A percentile compares a stretch with the other conserved stretches of the same genome.
phyloP scores from a whole-genome alignment of 768 basidiomycete genomes.

The Xanthoconium purpureum region DNA sequence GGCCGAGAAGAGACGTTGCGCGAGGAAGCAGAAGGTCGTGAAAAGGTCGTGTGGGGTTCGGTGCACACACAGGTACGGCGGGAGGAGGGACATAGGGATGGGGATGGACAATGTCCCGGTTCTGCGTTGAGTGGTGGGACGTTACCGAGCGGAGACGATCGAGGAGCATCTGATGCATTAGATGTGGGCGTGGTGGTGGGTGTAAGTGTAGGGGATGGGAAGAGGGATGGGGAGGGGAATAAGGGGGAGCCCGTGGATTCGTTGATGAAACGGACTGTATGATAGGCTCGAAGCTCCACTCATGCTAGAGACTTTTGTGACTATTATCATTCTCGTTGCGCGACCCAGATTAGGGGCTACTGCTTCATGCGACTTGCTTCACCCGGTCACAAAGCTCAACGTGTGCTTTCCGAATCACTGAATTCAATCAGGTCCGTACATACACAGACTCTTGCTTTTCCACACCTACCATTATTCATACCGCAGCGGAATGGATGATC shows the following conservation, averaged over 20 bases:
- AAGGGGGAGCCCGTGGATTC: not conserved
- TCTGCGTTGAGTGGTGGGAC: not conserved
- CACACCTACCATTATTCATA: too few species aligned
- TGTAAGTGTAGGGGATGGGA: not conserved
- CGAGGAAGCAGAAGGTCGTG: slow-evolving; percentile 41
- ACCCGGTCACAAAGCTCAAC: too few species aligned
- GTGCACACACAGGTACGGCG: not conserved
- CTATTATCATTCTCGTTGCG: too few species aligned
- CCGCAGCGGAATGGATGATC: not conserved
- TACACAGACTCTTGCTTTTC: too few species aligned
- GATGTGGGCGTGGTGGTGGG: not conserved
- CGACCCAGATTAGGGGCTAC: too few species aligned
- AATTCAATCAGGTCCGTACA: too few species aligned
- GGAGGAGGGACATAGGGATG: not conserved
- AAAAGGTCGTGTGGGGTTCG: slow-evolving; percentile 43
- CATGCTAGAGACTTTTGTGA: too few species aligned
- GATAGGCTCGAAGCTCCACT: not conserved
- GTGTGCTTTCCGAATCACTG: too few species aligned
- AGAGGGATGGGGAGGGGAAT: not conserved
- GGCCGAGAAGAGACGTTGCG: slow-evolving; percentile 43
- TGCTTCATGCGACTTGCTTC: too few species aligned
- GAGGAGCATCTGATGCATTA: not conserved
- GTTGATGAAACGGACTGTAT: not conserved
- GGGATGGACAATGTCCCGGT: not conserved
- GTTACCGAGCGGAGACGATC: slow-evolving; percentile 6